These are phyloP conservation scores for Lasiodiplodia sp. DNA, from an alignment of 2,329 filamentous ascomycete species.

Conservation along the genomic window DNA sequence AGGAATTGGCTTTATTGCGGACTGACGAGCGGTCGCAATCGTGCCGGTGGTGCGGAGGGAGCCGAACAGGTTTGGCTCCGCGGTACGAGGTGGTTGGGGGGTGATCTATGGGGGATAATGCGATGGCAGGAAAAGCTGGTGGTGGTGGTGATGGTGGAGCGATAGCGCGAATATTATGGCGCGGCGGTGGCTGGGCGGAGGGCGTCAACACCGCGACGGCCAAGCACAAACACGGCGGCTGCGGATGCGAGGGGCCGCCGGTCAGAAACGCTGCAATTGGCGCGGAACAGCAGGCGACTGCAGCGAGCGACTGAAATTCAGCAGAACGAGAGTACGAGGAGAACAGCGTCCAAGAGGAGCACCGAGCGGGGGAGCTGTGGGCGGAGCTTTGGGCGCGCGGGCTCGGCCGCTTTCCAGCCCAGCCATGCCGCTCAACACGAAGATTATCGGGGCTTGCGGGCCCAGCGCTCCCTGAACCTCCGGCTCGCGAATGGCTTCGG, in stretches of 20 bases:
- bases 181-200: neutral
- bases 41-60: conserved; percentile 4
- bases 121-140: conserved; percentile 16
- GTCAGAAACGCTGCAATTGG: neutral
- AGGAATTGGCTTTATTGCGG: conserved; percentile 27
- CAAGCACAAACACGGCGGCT: conserved; percentile 3
- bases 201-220: neutral
- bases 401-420: neutral
- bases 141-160: conserved; percentile 20
- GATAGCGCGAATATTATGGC: conserved; percentile 4
- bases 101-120: neutral
- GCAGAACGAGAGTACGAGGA: neutral
- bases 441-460: conserved; percentile 3
- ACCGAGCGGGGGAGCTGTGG: conserved; percentile 5
- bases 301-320: conserved; percentile 10
- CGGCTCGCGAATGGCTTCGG: conserved; percentile 4
- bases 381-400: neutral
- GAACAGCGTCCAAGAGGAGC: neutral
- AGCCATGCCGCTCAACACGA: conserved; percentile 16
- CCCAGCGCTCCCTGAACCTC: neutral
- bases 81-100: conserved; percentile 14
- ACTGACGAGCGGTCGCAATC: conserved; percentile 1
- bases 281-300: conserved; percentile 5
- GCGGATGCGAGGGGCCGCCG: neutral
- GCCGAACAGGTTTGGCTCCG: conserved; percentile 10